Percentiles rank a stretch among this genome's conserved stretches.
These are phyloP conservation scores for Capronia coronata DNA, from an alignment of 2,329 filamentous ascomycete species.

Conservation along the genomic window DNA sequence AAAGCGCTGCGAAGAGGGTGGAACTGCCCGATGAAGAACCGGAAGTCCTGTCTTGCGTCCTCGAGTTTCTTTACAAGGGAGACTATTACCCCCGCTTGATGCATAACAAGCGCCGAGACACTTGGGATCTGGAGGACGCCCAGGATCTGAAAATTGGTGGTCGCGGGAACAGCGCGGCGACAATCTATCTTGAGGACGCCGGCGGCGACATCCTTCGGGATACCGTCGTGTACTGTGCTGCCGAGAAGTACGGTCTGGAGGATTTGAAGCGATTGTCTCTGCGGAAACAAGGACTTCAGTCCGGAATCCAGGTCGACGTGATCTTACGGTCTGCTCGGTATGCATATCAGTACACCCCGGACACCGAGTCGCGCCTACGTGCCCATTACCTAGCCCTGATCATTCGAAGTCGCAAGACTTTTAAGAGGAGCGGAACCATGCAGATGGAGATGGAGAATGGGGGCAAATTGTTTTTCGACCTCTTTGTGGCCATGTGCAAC, in stretches of 20 bases:
- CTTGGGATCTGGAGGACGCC: constrained; percentile 80
- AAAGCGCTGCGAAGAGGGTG: constrained; percentile 66
- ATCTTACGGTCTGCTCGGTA: constrained; percentile 90
- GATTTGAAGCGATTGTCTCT: constrained; percentile 86
- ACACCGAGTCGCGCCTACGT: constrained; percentile 84
- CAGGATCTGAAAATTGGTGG: constrained; percentile 51
- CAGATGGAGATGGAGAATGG: constrained; percentile 97
- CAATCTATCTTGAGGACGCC: constrained; percentile 68
- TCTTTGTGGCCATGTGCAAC: constrained; percentile 97
- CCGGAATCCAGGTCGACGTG: constrained; percentile 82
- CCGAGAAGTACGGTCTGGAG: constrained; percentile 82
- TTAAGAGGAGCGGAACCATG: constrained; percentile 98
- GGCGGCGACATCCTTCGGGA: constrained; percentile 77
- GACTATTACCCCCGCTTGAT: constrained; percentile 89
- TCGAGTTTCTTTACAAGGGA: constrained; percentile 96
- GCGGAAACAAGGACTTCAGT: constrained; percentile 89
- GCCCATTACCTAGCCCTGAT: constrained; percentile 96
- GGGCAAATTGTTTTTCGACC: constrained; percentile 92
- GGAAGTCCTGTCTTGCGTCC: constrained; percentile 84
- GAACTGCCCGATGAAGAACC: constrained; percentile 71
- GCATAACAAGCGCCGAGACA: constrained; percentile 76
- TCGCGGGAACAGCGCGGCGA: constrained; percentile 63
- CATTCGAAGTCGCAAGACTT: constrained; percentile 93
- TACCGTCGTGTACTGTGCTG: constrained; percentile 88
- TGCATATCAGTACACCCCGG: constrained; percentile 90